These are phyloP conservation scores for Pleurotus pulmonarius DNA, from an alignment of 768 basidiomycete genomes.

Conservation along the genomic window DNA sequence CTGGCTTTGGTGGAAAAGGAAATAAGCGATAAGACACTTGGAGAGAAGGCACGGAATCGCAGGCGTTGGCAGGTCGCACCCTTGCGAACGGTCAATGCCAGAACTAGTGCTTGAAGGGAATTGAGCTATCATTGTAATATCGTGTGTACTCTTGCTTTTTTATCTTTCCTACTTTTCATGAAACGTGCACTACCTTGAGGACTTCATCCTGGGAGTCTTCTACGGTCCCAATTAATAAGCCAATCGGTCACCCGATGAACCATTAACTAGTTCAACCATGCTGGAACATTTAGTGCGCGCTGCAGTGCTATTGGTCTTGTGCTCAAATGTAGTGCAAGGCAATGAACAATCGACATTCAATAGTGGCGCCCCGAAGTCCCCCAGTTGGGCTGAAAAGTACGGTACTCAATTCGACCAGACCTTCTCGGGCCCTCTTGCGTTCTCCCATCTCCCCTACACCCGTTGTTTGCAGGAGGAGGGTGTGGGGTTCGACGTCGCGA, in stretches of 20 bases:
- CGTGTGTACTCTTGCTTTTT: neutral
- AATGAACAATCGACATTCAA: neutral
- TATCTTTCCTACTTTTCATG: no score
- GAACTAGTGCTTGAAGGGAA: slow-evolving; percentile 18
- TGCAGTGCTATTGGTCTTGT: neutral
- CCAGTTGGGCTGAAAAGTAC: slow-evolving; percentile 68
- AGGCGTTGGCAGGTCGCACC: slow-evolving; percentile 35
- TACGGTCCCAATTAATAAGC: no score
- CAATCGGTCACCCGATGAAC: no score
- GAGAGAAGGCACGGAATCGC: slow-evolving; percentile 31
- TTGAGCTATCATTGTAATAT: neutral
- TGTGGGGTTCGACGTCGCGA: slow-evolving; percentile 64
- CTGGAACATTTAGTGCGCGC: neutral
- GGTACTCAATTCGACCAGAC: slow-evolving; percentile 68
- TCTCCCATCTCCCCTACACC: slow-evolving; percentile 76
- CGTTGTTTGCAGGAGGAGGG: slow-evolving; percentile 63
- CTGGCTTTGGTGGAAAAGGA: slow-evolving; percentile 42
- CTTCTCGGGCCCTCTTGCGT: slow-evolving; percentile 79
- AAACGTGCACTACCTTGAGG: neutral
- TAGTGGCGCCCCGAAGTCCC: neutral
- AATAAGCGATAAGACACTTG: slow-evolving; percentile 20
- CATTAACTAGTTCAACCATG: neutral
- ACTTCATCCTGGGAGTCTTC: slow-evolving; percentile 3
- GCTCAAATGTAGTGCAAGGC: neutral
- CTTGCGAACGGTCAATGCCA: slow-evolving; percentile 33